phyloP scores from a whole-genome alignment of 768 basidiomycete species.

The Dioszegia crocea region DNA sequence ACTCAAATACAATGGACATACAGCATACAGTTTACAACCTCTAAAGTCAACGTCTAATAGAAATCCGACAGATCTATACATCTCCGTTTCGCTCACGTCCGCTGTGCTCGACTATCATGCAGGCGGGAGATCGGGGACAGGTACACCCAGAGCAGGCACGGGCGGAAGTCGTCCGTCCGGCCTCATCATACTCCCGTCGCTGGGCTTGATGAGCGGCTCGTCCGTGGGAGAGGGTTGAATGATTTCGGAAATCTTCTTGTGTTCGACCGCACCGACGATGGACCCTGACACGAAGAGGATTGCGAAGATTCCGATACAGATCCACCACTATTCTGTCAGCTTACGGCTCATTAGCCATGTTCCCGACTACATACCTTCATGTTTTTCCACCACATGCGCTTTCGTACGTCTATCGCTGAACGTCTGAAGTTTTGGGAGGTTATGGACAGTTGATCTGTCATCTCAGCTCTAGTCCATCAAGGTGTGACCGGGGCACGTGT shows the following conservation, averaged over 20 bases:
- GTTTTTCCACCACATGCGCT: conserved; percentile 36
- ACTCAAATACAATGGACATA: too few species aligned
- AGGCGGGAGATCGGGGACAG: background rate
- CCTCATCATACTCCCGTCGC: background rate
- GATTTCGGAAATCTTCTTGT: conserved; percentile 9
- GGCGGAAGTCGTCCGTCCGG: background rate
- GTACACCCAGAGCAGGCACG: background rate
- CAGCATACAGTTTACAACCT: too few species aligned
- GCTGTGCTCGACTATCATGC: background rate
- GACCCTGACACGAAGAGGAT: conserved; percentile 22
- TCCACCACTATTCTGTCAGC: conserved; percentile 24
- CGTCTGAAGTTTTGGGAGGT: conserved; percentile 4
- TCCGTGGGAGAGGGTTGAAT: background rate
- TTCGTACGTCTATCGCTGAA: conserved; percentile 15
- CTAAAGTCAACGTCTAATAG: background rate
- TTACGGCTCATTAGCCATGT: background rate
- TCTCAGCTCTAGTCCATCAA: background rate
- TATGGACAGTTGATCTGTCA: background rate
- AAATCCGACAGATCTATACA: background rate
- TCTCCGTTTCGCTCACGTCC: background rate
- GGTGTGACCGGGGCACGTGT: too few species aligned
- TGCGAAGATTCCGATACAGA: conserved; percentile 15
- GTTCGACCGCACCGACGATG: conserved; percentile 19
- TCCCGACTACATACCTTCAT: conserved; percentile 22
- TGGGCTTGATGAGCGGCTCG: background rate